Percentiles rank a stretch among this genome's conserved stretches.
phyloP scores from a whole-genome alignment of 495 filamentous ascomycete species.

The Neurospora sp. region DNA sequence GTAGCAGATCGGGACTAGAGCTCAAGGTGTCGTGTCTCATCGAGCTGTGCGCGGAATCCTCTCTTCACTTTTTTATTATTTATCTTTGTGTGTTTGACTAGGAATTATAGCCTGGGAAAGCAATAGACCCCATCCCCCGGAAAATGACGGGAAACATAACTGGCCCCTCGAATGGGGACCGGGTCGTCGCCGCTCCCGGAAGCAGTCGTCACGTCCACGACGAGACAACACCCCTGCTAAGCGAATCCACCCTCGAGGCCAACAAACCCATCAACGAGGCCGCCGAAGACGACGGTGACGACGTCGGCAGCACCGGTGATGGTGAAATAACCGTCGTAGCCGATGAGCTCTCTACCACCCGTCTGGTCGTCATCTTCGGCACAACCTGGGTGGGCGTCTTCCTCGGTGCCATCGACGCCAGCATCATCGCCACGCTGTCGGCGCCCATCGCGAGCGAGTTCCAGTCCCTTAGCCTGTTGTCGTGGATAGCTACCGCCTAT shows the following conservation, averaged over 20 bases:
- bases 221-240: neutral
- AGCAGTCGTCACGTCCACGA: neutral
- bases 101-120: neutral
- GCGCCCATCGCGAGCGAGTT: constrained; percentile 82
- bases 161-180: neutral
- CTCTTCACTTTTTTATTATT: neutral
- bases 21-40: neutral
- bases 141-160: neutral
- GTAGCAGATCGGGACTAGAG: neutral
- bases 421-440: constrained; percentile 76
- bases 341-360: constrained; percentile 34
- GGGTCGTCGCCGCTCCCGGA: neutral
- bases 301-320: neutral
- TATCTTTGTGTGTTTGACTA: no score
- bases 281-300: neutral
- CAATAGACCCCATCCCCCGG: neutral
- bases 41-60: neutral
- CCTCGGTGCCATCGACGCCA: constrained; percentile 70
- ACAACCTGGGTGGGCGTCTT: constrained; percentile 71
- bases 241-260: neutral
- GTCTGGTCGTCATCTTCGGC: constrained; percentile 42
- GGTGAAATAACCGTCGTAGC: constrained; percentile 28
- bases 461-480: constrained; percentile 69
- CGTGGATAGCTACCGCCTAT: constrained; percentile 86
- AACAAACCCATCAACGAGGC: neutral